Evolutionary conservation across 345 rosid genomes (phyloP).

Genomic region (Aurinia saxatilis): DNA sequence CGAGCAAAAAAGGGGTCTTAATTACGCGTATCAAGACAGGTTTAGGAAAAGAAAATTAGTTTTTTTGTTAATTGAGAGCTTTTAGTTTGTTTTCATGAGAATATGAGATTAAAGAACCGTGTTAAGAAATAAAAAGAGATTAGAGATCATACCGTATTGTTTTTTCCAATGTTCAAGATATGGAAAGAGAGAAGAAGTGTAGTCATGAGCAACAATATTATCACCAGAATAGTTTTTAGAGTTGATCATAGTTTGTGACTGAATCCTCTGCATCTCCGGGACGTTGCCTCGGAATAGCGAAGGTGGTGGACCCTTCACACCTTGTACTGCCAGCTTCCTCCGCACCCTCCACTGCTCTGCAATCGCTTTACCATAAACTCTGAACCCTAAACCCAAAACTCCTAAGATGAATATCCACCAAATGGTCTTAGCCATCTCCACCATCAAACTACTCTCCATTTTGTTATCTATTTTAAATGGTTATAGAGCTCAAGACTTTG

Average conservation of each 20-base stretch:
- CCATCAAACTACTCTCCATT: conserved; percentile 15
- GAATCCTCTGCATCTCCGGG: conserved; percentile 59
- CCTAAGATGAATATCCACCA: conserved; percentile 19
- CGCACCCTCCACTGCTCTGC: conserved; percentile 21
- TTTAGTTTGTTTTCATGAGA: neutral
- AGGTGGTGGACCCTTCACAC: conserved; percentile 62
- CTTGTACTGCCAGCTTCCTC: conserved; percentile 49
- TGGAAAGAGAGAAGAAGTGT: conserved; percentile 67
- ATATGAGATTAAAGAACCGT: too few species aligned
- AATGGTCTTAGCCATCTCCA: conserved; percentile 15
- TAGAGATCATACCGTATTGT: conserved; percentile 47
- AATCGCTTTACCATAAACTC: conserved; percentile 16
- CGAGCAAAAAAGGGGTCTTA: neutral
- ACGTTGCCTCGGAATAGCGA: conserved; percentile 54
- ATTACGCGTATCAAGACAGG: too few species aligned
- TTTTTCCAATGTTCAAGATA: conserved; percentile 72
- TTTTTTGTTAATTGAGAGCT: neutral
- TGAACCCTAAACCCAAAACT: conserved; percentile 19
- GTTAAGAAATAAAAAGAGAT: neutral
- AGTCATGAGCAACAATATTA: conserved; percentile 54
- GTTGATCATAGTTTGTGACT: conserved; percentile 13
- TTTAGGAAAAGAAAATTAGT: neutral
- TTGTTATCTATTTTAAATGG: neutral
- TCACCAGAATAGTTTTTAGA: conserved; percentile 16
- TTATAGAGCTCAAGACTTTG: conserved; percentile 1